Conservation (phyloP, 176 grass and related monocot species). For the Triticum dicoccoides region DNA sequence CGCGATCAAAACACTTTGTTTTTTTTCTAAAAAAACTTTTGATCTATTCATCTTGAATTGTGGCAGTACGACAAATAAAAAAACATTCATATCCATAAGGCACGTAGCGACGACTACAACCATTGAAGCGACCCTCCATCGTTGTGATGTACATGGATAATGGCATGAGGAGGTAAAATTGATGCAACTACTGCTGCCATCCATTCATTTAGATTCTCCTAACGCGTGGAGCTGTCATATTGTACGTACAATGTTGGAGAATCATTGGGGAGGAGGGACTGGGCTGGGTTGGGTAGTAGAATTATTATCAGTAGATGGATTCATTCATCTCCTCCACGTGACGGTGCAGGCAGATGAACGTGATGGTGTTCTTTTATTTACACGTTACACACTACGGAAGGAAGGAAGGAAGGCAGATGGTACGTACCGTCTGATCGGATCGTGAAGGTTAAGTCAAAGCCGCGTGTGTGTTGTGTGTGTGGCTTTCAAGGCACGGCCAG, state of each 20-base stretch:
- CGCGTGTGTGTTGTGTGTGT: background rate
- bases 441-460: background rate
- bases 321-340: background rate
- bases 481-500: slow-evolving; percentile 23
- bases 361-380: background rate
- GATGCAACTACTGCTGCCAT: background rate
- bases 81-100: too few relatives aligned
- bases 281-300: background rate
- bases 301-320: background rate
- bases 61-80: too few relatives aligned
- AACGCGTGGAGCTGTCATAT: background rate
- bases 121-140: too few relatives aligned
- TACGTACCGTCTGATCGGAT: background rate
- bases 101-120: too few relatives aligned
- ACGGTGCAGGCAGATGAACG: background rate
- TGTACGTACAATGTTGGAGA: background rate
- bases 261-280: background rate
- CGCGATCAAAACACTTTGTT: too few relatives aligned
- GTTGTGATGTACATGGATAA: too few relatives aligned
- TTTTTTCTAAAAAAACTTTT: too few relatives aligned
- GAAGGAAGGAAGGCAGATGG: background rate
- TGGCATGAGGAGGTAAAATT: too few relatives aligned
- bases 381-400: background rate
- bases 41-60: too few relatives aligned
- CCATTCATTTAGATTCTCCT: background rate